Evolutionary conservation across 306 rosid genomes (phyloP).

Genomic region (Rosa chinensis): DNA sequence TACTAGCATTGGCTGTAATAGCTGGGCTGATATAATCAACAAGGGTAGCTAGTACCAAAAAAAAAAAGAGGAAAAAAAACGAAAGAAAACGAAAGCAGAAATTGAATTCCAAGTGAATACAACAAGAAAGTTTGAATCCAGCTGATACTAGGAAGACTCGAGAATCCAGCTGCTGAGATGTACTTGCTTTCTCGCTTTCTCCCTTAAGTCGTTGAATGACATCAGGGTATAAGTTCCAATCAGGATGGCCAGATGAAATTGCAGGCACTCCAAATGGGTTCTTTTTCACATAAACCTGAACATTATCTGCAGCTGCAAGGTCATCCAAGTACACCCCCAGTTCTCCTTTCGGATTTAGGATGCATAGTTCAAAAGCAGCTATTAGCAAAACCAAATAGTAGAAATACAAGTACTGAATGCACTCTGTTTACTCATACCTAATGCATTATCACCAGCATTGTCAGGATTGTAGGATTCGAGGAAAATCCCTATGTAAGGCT

Average conservation of each 20-base stretch:
- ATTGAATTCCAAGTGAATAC: not conserved
- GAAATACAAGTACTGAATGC: not conserved
- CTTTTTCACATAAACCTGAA: constrained; percentile 29
- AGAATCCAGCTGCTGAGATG: not conserved
- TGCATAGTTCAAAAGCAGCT: not conserved
- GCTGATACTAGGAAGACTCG: not conserved
- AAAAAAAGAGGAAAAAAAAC: too few relatives aligned
- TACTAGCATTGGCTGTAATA: too few relatives aligned
- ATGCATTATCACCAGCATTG: constrained; percentile 1
- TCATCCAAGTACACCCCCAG: constrained; percentile 14
- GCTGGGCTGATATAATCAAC: too few relatives aligned
- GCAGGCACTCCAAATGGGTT: constrained; percentile 30
- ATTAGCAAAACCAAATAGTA: not conserved
- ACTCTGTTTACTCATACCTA: constrained; percentile 16
- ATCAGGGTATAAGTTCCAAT: constrained; percentile 20
- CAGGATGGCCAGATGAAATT: constrained; percentile 14
- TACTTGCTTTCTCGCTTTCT: not conserved
- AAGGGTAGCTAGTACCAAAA: too few relatives aligned
- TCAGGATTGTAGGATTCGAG: constrained; percentile 1
- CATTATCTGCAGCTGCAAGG: constrained; percentile 20
- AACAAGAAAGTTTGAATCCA: not conserved
- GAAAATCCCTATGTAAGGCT: constrained; percentile 18
- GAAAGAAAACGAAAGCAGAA: not conserved
- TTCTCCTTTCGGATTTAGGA: constrained; percentile 24
- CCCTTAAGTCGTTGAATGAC: not conserved